Evolutionary conservation across 352 stramenopile species (phyloP).

Genomic region (Phytophthora fragariaefolia): DNA sequence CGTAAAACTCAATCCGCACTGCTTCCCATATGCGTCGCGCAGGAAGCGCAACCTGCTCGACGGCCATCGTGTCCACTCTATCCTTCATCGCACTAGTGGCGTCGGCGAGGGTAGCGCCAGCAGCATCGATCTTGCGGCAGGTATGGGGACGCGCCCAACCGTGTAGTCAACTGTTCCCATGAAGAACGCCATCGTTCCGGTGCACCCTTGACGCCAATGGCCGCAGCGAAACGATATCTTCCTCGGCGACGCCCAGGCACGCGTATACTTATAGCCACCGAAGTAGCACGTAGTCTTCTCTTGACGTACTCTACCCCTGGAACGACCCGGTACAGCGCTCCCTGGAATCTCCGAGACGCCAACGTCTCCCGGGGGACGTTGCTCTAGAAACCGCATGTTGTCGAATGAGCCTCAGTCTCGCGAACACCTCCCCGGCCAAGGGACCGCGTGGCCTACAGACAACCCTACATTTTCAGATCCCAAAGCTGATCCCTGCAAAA

Average conservation of each 20-base stretch:
- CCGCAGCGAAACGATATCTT: constrained; percentile 19
- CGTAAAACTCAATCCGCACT: background rate
- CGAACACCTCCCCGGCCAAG: background rate
- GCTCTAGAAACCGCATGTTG: constrained; percentile 5
- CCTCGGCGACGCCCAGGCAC: constrained; percentile 1
- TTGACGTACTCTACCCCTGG: no score
- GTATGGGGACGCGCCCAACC: background rate
- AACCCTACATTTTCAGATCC: no score
- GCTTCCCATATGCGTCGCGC: constrained; percentile 7
- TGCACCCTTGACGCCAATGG: constrained; percentile 13
- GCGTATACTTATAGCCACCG: constrained; percentile 13
- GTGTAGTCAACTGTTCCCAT: constrained; percentile 15
- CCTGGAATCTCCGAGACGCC: no score
- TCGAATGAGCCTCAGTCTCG: constrained; percentile 8
- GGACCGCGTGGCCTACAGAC: no score
- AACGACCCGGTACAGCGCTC: no score
- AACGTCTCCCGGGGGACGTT: constrained; percentile 2
- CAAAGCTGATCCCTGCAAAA: no score
- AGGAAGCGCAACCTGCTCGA: constrained; percentile 2
- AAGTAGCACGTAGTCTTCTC: constrained; percentile 9
- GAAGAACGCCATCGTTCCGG: constrained; percentile 15
- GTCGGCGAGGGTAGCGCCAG: constrained; percentile 5
- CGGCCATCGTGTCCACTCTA: background rate
- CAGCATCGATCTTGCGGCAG: constrained; percentile 3
- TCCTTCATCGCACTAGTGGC: constrained; percentile 6